Conservation (phyloP, 768 basidiomycete species). For the Hortiboletus flavorubellus region DNA sequence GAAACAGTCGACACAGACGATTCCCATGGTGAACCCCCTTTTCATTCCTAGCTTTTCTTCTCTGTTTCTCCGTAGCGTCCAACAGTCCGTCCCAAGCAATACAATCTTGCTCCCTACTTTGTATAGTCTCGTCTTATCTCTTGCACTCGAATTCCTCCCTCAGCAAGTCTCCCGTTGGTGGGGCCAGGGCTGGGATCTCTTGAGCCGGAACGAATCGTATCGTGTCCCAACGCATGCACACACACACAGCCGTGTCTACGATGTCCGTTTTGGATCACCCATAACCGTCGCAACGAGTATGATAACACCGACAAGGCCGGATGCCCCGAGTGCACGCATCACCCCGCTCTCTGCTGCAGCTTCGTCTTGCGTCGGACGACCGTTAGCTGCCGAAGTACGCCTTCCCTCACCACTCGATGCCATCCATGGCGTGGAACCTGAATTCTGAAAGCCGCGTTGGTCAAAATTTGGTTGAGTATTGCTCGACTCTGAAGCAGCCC, state of each 20-base stretch:
- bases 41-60: no score
- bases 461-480: not conserved
- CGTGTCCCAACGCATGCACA: not conserved
- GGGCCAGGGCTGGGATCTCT: no score
- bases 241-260: conserved; percentile 3
- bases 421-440: conserved; percentile 3
- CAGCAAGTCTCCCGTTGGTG: no score
- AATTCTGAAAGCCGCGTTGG: conserved; percentile 2
- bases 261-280: conserved; percentile 14
- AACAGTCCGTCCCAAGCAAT: no score
- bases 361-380: conserved; percentile 19
- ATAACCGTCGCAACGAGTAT: conserved; percentile 22
- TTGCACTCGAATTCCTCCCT: no score
- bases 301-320: conserved; percentile 27
- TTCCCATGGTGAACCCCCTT: no score
- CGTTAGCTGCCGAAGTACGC: not conserved
- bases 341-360: conserved; percentile 24
- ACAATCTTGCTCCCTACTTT: no score
- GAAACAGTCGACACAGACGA: no score
- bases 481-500: not conserved
- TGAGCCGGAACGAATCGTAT: not conserved
- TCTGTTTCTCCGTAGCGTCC: no score
- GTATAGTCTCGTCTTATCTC: no score
- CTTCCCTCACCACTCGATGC: conserved; percentile 1
- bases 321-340: conserved; percentile 27